Conservation (phyloP, 2,329 filamentous ascomycete species). For the Trichophyton verrucosum region DNA sequence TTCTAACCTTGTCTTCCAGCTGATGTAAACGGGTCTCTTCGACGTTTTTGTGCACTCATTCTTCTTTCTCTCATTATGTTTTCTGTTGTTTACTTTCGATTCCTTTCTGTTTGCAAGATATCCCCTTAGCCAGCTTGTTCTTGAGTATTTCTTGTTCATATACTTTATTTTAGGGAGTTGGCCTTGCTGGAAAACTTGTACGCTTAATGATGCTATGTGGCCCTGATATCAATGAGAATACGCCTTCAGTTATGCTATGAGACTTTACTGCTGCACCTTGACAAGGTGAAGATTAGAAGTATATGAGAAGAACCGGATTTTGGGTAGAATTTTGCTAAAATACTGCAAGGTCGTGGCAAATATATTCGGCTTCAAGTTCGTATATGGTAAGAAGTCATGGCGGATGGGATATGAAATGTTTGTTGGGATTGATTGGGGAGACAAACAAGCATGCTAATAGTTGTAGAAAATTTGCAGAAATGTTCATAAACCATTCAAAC, state of each 20-base stretch:
- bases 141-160: background rate
- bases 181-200: background rate
- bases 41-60: background rate
- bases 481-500: background rate
- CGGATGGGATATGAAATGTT: background rate
- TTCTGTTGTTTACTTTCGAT: constrained; percentile 8
- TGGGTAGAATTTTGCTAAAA: background rate
- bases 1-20: constrained; percentile 31
- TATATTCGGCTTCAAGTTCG: background rate
- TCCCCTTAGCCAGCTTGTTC: constrained; percentile 6
- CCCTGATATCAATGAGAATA: background rate
- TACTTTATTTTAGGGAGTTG: background rate
- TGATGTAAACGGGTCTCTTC: constrained; percentile 22
- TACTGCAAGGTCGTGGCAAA: background rate
- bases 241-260: background rate
- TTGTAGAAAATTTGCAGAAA: background rate
- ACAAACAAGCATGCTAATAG: background rate
- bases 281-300: background rate
- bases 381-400: background rate
- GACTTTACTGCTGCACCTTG: background rate
- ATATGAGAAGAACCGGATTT: background rate
- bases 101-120: constrained; percentile 11
- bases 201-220: background rate
- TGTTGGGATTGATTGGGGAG: background rate
- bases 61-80: constrained; percentile 1